Evolutionary conservation across 1,284 basidiomycete species (phyloP), one percentile per base, ranked within the genome.

Genomic region (Apiotrichum laibachii): DNA sequence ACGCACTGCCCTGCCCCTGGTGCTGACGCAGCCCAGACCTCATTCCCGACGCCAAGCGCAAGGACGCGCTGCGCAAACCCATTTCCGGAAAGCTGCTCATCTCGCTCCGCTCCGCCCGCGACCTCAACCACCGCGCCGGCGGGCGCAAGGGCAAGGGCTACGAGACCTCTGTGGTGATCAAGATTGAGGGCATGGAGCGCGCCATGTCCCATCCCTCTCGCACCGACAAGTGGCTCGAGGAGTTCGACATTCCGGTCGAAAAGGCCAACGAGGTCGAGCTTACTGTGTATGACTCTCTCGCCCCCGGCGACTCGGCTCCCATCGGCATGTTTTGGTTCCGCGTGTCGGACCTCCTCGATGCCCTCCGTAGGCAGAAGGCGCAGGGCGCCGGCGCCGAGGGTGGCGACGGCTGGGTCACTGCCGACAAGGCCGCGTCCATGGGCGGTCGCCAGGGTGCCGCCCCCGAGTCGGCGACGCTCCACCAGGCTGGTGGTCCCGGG

Each of bases 181-280:
- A 97, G 74, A 90, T 99, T 19, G 96, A 99, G 81, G 94, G 96
- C 44, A 93, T 89, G 21, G 90, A 94, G 67, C 85, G 91, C 9
- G 94, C 92, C 10, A 86, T 89, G 58, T 95, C 95, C 1, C 92
- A 96, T 72, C 89, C 92, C 9, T 89, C 92, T 21, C 87, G 93
- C 63, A 95, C 88, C 50, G 96, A 99, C 78, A 86, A 89, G 50
- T 99, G 96, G 96, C 90, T 92, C 76, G 95, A 99, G 78, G 90
- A 92, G 61, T 98, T 99, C 65, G 91, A 96, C 77, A 91, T 99
- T 62, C 85, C 88, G 1, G 90, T 99, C 52, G 95, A 98, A 81
- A 98, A 97, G 77, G 94, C 94, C 39, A 98, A 95, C 76, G 96
- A 99, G 82, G 90, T 98, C 56, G 96, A 99, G 79, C 87, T 99